Conservation (phyloP, 2,329 filamentous ascomycete genomes). For the Verticillium isaacii region DNA sequence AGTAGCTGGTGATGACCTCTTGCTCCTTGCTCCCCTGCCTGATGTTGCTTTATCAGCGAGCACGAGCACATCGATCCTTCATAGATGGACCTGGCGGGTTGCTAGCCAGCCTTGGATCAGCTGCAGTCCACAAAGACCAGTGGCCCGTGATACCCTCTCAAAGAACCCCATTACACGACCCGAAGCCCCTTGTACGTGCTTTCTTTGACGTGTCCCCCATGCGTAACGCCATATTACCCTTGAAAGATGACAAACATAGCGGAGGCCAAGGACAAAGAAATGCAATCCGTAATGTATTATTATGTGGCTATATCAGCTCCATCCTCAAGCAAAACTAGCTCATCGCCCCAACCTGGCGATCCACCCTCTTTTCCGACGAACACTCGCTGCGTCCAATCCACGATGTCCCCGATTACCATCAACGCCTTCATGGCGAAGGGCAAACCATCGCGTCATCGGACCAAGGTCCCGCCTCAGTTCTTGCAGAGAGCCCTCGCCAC, state of each 20-base stretch:
- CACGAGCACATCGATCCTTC: no score
- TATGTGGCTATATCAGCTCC: background rate
- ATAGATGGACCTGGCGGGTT: no score
- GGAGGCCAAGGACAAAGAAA: background rate
- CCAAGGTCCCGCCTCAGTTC: background rate
- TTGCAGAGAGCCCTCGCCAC: background rate
- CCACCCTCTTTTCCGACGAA: background rate
- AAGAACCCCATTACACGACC: background rate
- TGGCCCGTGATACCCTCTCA: background rate
- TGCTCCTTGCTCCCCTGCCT: no score
- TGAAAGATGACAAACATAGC: background rate
- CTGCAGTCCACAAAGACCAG: no score
- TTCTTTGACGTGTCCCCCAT: background rate
- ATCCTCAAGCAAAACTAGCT: background rate
- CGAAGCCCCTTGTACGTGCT: background rate
- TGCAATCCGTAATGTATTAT: background rate
- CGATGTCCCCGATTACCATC: background rate
- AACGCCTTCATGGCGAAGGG: background rate
- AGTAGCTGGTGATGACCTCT: no score
- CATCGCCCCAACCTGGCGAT: background rate
- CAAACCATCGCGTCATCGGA: background rate
- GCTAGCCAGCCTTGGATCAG: no score
- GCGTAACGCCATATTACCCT: background rate
- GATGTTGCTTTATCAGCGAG: no score
- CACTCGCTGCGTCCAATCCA: background rate